These are phyloP conservation scores for Hymenoscyphus linearis DNA, from an alignment of 2,329 filamentous ascomycete genomes.

Conservation along the genomic window DNA sequence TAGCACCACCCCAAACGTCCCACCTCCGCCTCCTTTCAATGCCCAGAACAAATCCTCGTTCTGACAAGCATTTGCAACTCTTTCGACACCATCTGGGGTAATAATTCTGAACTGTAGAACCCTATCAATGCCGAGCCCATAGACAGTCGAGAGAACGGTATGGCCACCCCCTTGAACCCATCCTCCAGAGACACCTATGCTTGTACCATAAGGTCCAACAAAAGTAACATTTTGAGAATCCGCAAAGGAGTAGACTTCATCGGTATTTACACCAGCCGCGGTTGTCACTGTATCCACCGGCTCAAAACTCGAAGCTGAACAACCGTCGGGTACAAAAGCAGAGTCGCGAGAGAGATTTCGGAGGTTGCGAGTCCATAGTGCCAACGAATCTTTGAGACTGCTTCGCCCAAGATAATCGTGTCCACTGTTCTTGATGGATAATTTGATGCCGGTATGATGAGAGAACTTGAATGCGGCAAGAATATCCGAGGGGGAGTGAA, in stretches of 20 bases:
- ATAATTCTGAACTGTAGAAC: conserved; percentile 45
- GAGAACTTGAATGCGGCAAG: neutral
- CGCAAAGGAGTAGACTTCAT: conserved; percentile 26
- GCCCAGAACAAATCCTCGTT: conserved; percentile 47
- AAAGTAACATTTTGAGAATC: conserved; percentile 26
- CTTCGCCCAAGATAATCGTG: conserved; percentile 26
- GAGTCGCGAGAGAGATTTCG: conserved; percentile 1
- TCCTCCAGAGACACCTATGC: conserved; percentile 47
- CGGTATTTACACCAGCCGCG: conserved; percentile 23
- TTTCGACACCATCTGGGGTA: conserved; percentile 39
- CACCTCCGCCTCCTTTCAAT: conserved; percentile 42
- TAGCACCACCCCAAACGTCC: conserved; percentile 40
- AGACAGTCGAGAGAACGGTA: conserved; percentile 44
- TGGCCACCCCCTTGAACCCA: conserved; percentile 49
- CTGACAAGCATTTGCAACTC: conserved; percentile 37
- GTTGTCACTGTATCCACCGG: conserved; percentile 23
- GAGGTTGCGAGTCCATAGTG: conserved; percentile 18
- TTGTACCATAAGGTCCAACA: conserved; percentile 26
- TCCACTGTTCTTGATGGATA: conserved; percentile 1
- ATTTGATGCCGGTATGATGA: neutral
- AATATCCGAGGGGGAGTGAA: neutral
- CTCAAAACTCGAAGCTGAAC: conserved; percentile 5
- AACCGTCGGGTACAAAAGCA: conserved; percentile 16
- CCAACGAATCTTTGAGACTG: conserved; percentile 15
- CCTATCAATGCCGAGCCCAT: conserved; percentile 47